Percentiles rank a stretch among this genome's conserved stretches.
Evolutionary conservation across 2,329 filamentous ascomycete species (phyloP).

Genomic region (Fusarium begoniae): DNA sequence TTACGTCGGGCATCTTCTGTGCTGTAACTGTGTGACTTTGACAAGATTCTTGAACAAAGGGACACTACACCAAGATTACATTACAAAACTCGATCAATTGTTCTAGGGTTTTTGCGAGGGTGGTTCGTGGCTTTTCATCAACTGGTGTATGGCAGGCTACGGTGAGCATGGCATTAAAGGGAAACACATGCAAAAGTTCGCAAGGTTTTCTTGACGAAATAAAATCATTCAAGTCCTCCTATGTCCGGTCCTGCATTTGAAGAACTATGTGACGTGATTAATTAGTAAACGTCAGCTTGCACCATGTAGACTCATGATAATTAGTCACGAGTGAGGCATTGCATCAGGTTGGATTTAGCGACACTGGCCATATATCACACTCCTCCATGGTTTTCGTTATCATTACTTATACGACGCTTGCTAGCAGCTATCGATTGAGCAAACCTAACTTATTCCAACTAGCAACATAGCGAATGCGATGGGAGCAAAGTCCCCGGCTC

Average conservation of each 20-base stretch:
- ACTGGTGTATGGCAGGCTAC: slow-evolving; percentile 52
- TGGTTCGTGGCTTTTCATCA: slow-evolving; percentile 53
- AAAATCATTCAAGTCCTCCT: slow-evolving; percentile 48
- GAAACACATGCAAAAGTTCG: slow-evolving; percentile 51
- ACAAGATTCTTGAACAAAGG: slow-evolving; percentile 25
- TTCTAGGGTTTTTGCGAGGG: slow-evolving; percentile 45
- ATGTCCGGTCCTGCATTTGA: slow-evolving; percentile 4
- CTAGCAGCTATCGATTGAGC: neutral
- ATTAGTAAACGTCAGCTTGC: neutral
- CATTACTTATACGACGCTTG: neutral
- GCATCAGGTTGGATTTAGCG: neutral
- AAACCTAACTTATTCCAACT: neutral
- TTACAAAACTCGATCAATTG: slow-evolving; percentile 36
- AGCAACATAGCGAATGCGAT: neutral
- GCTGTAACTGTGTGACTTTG: slow-evolving; percentile 34
- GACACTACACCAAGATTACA: slow-evolving; percentile 27
- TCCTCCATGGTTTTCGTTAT: neutral
- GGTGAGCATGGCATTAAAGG: slow-evolving; percentile 52
- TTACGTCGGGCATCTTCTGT: slow-evolving; percentile 37
- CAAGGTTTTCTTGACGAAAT: slow-evolving; percentile 51
- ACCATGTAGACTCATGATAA: neutral
- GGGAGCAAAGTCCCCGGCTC: neutral
- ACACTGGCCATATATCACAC: neutral
- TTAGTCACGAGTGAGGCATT: neutral
- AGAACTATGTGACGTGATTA: slow-evolving; percentile 1